Percentiles rank a stretch among this genome's conserved stretches.
phyloP scores from a whole-genome alignment of 345 rosid genomes.

The Geranium brycei region DNA sequence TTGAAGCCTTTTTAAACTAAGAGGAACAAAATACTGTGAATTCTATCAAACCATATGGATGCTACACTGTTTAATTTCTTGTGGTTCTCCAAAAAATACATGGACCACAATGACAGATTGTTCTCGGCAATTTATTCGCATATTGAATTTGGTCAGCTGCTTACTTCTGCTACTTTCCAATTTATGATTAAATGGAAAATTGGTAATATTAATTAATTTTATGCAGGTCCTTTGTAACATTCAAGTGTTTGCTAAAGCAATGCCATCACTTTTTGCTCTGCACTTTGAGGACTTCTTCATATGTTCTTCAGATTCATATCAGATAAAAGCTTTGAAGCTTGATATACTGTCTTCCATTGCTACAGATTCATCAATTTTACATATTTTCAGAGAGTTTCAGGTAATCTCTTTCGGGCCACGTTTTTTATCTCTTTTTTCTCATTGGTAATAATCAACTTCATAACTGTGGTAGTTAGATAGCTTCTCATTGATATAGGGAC shows the following conservation, averaged over 20 bases:
- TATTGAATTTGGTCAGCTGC: constrained; percentile 5
- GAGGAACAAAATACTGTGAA: too few relatives aligned
- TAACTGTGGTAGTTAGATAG: too few relatives aligned
- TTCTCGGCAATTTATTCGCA: not conserved
- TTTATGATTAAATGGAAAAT: constrained; percentile 5
- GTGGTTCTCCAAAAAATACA: not conserved
- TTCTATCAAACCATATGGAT: not conserved
- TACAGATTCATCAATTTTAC: constrained; percentile 52
- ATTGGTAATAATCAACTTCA: too few relatives aligned
- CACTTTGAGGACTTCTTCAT: constrained; percentile 68
- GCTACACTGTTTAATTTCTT: not conserved
- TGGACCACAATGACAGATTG: not conserved
- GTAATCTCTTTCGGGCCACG: constrained; percentile 21
- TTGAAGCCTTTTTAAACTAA: not conserved
- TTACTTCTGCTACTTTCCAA: constrained; percentile 6
- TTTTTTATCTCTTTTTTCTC: not conserved
- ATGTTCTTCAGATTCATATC: constrained; percentile 62
- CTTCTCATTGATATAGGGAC: too few relatives aligned
- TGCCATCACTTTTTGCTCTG: constrained; percentile 70
- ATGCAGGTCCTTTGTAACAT: constrained; percentile 83
- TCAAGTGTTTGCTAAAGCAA: constrained; percentile 70
- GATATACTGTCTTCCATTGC: constrained; percentile 75
- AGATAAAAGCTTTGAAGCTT: constrained; percentile 77
- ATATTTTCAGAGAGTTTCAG: constrained; percentile 79
- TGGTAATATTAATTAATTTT: constrained; percentile 8